Evolutionary conservation across 106 monocot genomes (phyloP).

Genomic region (Phalaenopsis equestris): DNA sequence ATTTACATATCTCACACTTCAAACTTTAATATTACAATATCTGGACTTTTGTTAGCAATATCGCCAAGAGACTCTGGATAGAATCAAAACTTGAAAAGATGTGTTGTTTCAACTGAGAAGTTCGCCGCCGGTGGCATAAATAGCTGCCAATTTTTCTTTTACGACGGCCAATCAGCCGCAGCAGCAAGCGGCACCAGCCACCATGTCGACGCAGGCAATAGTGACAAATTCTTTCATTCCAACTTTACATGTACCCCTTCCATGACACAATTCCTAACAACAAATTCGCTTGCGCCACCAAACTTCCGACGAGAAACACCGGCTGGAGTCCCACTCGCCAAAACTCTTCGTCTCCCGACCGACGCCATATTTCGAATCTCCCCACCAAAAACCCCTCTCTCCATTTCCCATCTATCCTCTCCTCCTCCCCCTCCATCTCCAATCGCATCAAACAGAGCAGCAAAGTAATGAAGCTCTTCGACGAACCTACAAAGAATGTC

Average conservation of each 20-base stretch:
- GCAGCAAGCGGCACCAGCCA: neutral
- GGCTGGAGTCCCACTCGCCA: constrained; percentile 38
- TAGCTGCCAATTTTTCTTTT: no score
- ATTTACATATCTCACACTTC: no score
- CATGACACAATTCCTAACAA: constrained; percentile 75
- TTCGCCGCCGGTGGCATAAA: no score
- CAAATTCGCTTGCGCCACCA: constrained; percentile 65
- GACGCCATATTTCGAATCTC: constrained; percentile 79
- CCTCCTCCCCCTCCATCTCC: constrained; percentile 34
- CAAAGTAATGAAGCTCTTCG: constrained; percentile 52
- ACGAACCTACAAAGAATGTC: constrained; percentile 47
- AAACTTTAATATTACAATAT: no score
- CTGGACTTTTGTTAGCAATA: no score
- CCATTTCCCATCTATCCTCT: constrained; percentile 55
- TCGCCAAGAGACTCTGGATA: no score
- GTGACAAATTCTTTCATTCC: constrained; percentile 79
- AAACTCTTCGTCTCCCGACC: constrained; percentile 60
- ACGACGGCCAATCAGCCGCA: no score
- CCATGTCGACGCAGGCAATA: constrained; percentile 85
- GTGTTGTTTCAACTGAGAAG: no score
- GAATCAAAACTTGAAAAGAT: no score
- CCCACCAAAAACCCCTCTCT: constrained; percentile 62
- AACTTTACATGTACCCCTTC: constrained; percentile 68
- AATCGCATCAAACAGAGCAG: constrained; percentile 69
- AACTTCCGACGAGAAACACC: constrained; percentile 59